Evolutionary conservation across 2,329 filamentous ascomycete genomes (phyloP), one percentile per base, ranked within the genome.

Genomic region (Penicillium sp.): DNA sequence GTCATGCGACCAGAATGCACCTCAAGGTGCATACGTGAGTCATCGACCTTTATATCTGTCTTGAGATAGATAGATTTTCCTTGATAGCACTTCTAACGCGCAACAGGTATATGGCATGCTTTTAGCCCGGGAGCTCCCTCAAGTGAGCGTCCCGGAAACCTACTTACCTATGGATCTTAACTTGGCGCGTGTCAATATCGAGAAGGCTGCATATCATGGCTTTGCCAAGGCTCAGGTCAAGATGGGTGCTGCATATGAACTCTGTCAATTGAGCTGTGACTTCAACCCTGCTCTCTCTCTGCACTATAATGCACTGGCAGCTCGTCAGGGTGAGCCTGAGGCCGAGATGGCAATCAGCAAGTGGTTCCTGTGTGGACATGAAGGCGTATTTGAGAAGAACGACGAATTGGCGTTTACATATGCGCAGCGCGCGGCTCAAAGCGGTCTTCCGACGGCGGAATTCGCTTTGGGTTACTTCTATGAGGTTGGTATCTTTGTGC

Each of bases 381-480:
- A 97, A 59, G 87, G 86, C 18, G 79, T 95, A 6, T 96, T 99
- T 65, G 82, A 88, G 52, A 97, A 97, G 78, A 97, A 96, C 63
- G 93, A 99, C 71, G 87, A 92, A 66, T 75, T 97, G 41, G 92
- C 93, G 6, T 99, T 88, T 71, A 86, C 83, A 43, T 97, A 95
- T 65, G 93, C 93, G 1, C 83, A 92, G 61, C 82, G 92, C 58
- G 93, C 93, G 10, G 92, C 93, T 8, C 77, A 82, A 42, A 81
- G 84, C 33, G 90, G 90, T 47, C 79, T 97, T 41, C 80, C 89
- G 0, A 97, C 91, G 0, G 93, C 91, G 41, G 90, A 97, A 69
- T 99, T 99, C 64, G 93, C 93, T 22, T 82, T 99, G 77, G 92
- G 92, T 10, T 99, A 99, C 71, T 99, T 97, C 73, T 83, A 93